Percentiles rank a stretch among this genome's conserved stretches.
Evolutionary conservation across 345 rosid genomes (phyloP).

Genomic region (Abelmoschus esculentus): DNA sequence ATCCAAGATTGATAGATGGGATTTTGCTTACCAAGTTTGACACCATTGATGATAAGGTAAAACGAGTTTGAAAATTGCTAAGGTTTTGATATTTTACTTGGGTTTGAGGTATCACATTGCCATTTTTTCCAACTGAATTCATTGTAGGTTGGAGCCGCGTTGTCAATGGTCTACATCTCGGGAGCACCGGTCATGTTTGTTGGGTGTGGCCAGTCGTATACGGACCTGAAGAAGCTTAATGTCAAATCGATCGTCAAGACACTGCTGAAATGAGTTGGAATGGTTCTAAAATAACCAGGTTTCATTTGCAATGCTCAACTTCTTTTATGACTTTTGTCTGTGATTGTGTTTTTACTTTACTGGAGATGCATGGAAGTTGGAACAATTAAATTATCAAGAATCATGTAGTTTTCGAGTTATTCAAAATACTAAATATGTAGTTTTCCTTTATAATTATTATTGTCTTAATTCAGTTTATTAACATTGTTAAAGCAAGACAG

Average conservation of each 20-base stretch:
- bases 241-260: constrained; percentile 87
- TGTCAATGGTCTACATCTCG: constrained; percentile 91
- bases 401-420: too few species aligned
- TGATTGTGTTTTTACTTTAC: constrained; percentile 5
- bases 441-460: too few species aligned
- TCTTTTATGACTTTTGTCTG: neutral
- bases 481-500: too few species aligned
- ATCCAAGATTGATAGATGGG: constrained; percentile 79
- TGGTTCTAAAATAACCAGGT: constrained; percentile 20
- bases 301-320: constrained; percentile 17
- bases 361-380: constrained; percentile 31
- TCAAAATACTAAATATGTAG: too few species aligned
- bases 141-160: constrained; percentile 92
- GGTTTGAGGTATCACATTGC: neutral
- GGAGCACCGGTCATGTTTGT: constrained; percentile 99
- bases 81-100: neutral
- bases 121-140: neutral
- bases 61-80: neutral
- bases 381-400: too few species aligned
- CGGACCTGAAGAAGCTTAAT: constrained; percentile 88
- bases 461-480: too few species aligned
- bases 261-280: constrained; percentile 66
- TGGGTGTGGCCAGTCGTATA: constrained; percentile 97
- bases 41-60: constrained; percentile 94
- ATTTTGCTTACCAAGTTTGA: constrained; percentile 92